These are phyloP conservation scores for Pestalotiopsis sp. DNA, from an alignment of 2,329 filamentous ascomycete genomes.

Conservation along the genomic window DNA sequence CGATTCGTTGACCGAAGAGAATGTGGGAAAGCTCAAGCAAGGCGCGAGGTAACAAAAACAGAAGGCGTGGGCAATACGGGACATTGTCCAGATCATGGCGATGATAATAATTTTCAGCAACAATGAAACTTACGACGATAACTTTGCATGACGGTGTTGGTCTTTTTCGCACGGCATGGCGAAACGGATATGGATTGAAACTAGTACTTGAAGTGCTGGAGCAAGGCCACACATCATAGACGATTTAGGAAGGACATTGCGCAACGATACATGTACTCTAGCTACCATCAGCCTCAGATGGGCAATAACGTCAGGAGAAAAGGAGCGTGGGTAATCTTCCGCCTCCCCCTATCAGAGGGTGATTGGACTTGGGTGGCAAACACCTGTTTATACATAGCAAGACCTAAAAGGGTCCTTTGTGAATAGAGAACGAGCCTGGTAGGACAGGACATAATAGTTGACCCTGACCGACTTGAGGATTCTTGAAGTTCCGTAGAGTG, in stretches of 20 bases:
- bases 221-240: not conserved
- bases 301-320: not conserved
- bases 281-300: not conserved
- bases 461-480: too few relatives aligned
- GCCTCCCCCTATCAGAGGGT: not conserved
- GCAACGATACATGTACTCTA: not conserved
- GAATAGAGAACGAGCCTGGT: not conserved
- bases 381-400: not conserved
- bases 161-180: not conserved
- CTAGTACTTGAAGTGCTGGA: not conserved
- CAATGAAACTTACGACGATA: not conserved
- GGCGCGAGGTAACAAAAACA: constrained; percentile 22
- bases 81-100: not conserved
- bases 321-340: not conserved
- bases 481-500: too few relatives aligned
- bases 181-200: not conserved
- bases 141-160: not conserved
- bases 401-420: not conserved
- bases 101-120: not conserved
- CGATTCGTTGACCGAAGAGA: constrained; percentile 56
- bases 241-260: not conserved
- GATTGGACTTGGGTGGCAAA: not conserved
- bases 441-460: not conserved
- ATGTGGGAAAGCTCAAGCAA: constrained; percentile 49
- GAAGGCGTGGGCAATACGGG: not conserved